phyloP scores from a whole-genome alignment of 176 grass and related monocot genomes.

The Aegilops umbellulata region DNA sequence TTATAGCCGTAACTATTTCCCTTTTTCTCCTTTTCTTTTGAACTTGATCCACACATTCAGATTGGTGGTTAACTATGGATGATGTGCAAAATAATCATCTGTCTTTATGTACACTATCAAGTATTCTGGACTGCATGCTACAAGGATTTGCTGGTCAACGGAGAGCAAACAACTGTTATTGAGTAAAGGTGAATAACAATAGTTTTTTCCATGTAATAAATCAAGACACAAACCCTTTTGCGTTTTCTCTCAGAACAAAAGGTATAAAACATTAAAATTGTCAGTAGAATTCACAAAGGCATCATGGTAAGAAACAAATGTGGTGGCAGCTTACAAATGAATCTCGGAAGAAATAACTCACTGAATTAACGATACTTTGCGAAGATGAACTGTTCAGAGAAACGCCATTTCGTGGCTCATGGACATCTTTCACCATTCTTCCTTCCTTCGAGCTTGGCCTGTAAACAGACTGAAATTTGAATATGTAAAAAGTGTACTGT shows the following conservation, averaged over 20 bases:
- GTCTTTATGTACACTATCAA: not conserved
- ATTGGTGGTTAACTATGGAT: slow-evolving; percentile 1
- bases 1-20: not conserved
- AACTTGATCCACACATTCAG: not conserved
- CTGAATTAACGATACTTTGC: not conserved
- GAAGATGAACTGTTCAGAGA: slow-evolving; percentile 9
- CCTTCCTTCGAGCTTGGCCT: slow-evolving; percentile 11
- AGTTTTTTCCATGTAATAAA: not conserved
- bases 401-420: slow-evolving; percentile 8
- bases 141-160: not conserved
- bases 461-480: not conserved
- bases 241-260: not conserved
- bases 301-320: not conserved
- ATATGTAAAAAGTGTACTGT: not conserved
- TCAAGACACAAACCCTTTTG: not conserved
- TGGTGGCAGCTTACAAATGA: not conserved
- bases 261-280: not conserved
- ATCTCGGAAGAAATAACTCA: slow-evolving; percentile 23
- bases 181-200: not conserved
- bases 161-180: not conserved
- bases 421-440: slow-evolving; percentile 36
- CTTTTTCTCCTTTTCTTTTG: not conserved
- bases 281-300: not conserved
- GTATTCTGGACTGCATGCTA: not conserved
- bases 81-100: not conserved